phyloP scores from a whole-genome alignment of 495 filamentous ascomycete genomes.

The Neurospora sp. region DNA sequence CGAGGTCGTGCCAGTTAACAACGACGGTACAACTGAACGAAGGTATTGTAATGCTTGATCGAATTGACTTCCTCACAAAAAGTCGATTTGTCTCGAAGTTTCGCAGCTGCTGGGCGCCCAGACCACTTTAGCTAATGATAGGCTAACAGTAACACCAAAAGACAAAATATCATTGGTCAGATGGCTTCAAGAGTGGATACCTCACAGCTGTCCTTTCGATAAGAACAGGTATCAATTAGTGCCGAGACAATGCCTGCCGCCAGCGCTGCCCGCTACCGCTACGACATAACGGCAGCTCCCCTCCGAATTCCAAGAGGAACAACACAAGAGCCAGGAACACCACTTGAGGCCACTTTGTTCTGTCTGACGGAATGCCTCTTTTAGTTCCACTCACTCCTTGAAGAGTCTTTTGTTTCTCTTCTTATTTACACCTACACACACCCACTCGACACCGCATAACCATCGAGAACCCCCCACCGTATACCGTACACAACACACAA shows the following conservation, averaged over 20 bases:
- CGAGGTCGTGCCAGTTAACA: background rate
- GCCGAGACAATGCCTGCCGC: background rate
- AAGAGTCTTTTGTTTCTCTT: background rate
- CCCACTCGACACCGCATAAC: conserved; percentile 13
- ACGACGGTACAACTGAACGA: background rate
- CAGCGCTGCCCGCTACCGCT: background rate
- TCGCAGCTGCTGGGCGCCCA: background rate
- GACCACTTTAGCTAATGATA: background rate
- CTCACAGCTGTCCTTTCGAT: conserved; percentile 26
- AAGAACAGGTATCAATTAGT: conserved; percentile 18
- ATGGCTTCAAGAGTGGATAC: background rate
- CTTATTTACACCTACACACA: background rate
- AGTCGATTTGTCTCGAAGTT: background rate
- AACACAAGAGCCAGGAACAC: background rate
- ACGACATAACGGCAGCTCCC: background rate
- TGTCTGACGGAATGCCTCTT: background rate
- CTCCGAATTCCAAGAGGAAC: background rate
- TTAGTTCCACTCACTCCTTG: background rate
- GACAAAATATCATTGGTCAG: background rate
- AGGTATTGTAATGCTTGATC: background rate
- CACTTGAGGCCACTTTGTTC: background rate
- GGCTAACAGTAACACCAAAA: too few species aligned
- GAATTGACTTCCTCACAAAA: background rate
- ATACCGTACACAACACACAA: conserved; percentile 1
- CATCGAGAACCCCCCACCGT: conserved; percentile 4